Percentiles rank a stretch among this genome's conserved stretches.
Conservation (phyloP, 1,284 basidiomycete species). For the Ganoderma sinense region DNA sequence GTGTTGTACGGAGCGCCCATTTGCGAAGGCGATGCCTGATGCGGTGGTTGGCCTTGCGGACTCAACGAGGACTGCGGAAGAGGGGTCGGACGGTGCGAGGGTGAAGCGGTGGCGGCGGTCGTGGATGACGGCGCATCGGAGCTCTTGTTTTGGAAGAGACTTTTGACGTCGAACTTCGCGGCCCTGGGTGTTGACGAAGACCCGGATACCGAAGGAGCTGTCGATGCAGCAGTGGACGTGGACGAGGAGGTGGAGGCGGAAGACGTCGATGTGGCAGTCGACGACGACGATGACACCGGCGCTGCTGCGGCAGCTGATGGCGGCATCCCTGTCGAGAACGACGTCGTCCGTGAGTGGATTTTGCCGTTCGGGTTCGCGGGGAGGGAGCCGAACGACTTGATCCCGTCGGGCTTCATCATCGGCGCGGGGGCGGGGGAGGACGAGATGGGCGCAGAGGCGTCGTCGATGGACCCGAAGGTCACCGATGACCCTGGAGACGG, state of each 20-base stretch:
- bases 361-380: constrained; percentile 70
- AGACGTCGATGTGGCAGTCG: constrained; percentile 40
- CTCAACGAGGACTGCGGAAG: constrained; percentile 50
- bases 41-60: constrained; percentile 45
- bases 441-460: constrained; percentile 70
- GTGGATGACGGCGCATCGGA: constrained; percentile 45
- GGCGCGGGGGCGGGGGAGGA: constrained; percentile 73
- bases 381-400: constrained; percentile 84
- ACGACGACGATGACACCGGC: constrained; percentile 40
- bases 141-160: constrained; percentile 69
- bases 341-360: constrained; percentile 33
- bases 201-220: constrained; percentile 41
- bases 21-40: constrained; percentile 52
- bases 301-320: constrained; percentile 38
- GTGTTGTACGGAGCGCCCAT: constrained; percentile 52
- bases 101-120: constrained; percentile 50
- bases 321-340: constrained; percentile 43
- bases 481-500: constrained; percentile 61
- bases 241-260: too few relatives aligned
- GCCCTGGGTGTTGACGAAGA: constrained; percentile 41
- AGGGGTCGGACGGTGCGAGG: constrained; percentile 51
- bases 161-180: constrained; percentile 66
- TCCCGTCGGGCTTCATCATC: constrained; percentile 70
- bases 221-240: constrained; percentile 36
- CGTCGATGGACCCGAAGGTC: constrained; percentile 88